Conservation (phyloP, 2,329 filamentous ascomycete species). For the Beauveria asiatica region DNA sequence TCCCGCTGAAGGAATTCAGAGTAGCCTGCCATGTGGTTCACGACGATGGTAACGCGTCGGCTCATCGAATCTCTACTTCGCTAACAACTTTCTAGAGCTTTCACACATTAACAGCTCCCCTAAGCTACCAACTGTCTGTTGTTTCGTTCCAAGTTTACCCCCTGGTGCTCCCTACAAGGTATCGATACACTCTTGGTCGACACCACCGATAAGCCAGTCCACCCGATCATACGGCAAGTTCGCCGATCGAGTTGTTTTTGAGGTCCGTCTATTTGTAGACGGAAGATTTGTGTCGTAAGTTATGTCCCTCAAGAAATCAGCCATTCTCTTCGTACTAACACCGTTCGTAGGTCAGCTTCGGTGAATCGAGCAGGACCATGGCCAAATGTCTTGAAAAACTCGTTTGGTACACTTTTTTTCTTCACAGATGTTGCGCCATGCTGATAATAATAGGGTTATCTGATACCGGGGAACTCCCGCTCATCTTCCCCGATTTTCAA, state of each 20-base stretch:
- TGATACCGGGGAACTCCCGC: constrained; percentile 47
- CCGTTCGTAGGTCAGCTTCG: constrained; percentile 39
- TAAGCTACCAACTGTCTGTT: constrained; percentile 58
- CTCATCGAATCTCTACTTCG: background rate
- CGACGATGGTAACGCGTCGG: constrained; percentile 30
- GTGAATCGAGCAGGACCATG: constrained; percentile 43
- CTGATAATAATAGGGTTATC: constrained; percentile 33
- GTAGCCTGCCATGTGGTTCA: constrained; percentile 65
- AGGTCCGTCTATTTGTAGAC: constrained; percentile 61
- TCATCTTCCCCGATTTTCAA: constrained; percentile 67
- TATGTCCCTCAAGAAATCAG: background rate
- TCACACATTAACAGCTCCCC: constrained; percentile 39
- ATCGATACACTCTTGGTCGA: constrained; percentile 67
- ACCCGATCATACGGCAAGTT: constrained; percentile 48
- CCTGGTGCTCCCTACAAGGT: constrained; percentile 55
- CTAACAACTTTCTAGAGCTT: constrained; percentile 35
- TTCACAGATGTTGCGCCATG: background rate
- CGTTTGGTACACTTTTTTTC: constrained; percentile 29
- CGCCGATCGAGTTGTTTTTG: constrained; percentile 49
- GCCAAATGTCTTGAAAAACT: constrained; percentile 40
- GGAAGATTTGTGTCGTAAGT: constrained; percentile 54
- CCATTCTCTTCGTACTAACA: background rate
- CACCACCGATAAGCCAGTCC: constrained; percentile 49
- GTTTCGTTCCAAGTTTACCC: constrained; percentile 59
- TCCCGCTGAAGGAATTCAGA: constrained; percentile 75